phyloP scores from a whole-genome alignment of 495 filamentous ascomycete species.

The Penicillium pancosmium region DNA sequence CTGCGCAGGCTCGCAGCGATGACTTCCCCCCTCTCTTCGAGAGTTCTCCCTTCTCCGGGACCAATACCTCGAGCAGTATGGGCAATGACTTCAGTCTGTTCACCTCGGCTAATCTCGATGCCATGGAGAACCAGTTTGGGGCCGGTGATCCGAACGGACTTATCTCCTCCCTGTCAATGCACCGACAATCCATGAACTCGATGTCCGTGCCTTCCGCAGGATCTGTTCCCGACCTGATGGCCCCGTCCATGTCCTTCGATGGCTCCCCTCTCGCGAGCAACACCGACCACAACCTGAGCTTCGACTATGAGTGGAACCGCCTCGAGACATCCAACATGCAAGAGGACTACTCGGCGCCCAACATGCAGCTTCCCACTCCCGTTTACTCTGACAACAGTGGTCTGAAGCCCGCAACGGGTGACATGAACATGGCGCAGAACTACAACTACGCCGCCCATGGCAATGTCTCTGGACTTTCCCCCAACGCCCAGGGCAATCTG shows the following conservation, averaged over 20 bases:
- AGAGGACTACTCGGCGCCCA: conserved; percentile 37
- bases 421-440: conserved; percentile 1
- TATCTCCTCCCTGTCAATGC: conserved; percentile 27
- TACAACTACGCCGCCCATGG: conserved; percentile 1
- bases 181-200: conserved; percentile 32
- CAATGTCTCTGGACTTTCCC: conserved; percentile 58
- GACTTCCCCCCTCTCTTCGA: conserved; percentile 35
- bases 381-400: conserved; percentile 20
- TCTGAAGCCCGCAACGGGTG: conserved; percentile 17
- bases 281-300: conserved; percentile 34
- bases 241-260: conserved; percentile 23
- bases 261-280: conserved; percentile 31
- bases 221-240: conserved; percentile 28
- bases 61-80: conserved; percentile 12
- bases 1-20: conserved; percentile 18
- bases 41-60: conserved; percentile 15
- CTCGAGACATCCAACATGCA: conserved; percentile 35
- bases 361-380: conserved; percentile 36
- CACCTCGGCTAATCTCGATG: conserved; percentile 49
- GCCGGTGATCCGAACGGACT: conserved; percentile 54
- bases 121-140: conserved; percentile 50
- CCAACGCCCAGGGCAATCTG: conserved; percentile 61
- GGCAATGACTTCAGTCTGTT: conserved; percentile 24
- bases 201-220: conserved; percentile 28
- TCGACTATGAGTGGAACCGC: conserved; percentile 41